Conservation (phyloP, 768 basidiomycete genomes). For the Leccinum ochraceum region DNA sequence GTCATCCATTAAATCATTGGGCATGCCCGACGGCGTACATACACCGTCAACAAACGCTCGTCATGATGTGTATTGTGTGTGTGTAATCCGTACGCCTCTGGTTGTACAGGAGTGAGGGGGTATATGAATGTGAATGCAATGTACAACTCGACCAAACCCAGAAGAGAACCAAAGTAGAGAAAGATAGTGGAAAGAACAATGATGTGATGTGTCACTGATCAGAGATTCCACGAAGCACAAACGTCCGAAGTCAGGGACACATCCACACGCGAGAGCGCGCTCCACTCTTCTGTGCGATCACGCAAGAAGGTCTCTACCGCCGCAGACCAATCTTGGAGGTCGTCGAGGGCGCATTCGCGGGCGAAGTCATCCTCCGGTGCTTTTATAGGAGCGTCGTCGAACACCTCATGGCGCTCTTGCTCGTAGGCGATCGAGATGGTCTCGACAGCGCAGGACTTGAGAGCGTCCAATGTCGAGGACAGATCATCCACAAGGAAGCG, state of each 20-base stretch:
- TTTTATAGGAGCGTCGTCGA: slow-evolving; percentile 5
- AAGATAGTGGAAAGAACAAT: neutral
- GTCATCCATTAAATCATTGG: neutral
- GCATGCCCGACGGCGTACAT: neutral
- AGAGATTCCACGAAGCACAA: slow-evolving; percentile 26
- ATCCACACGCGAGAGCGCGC: slow-evolving; percentile 15
- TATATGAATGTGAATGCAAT: neutral
- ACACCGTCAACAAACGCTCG: neutral
- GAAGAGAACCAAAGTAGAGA: neutral
- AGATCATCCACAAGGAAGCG: slow-evolving; percentile 26
- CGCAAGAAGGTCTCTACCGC: slow-evolving; percentile 24
- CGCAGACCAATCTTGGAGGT: slow-evolving; percentile 30
- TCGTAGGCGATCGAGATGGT: slow-evolving; percentile 27
- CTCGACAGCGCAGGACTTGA: slow-evolving; percentile 20
- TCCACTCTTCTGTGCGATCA: slow-evolving; percentile 21
- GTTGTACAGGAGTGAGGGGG: neutral
- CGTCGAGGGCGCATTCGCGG: slow-evolving; percentile 33
- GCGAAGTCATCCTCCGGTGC: slow-evolving; percentile 22
- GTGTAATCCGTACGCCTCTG: neutral
- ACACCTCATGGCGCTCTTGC: slow-evolving; percentile 5
- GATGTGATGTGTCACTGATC: neutral
- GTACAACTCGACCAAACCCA: neutral
- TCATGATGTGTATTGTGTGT: neutral
- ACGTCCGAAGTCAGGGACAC: slow-evolving; percentile 21
- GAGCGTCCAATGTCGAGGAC: slow-evolving; percentile 19